Percentiles rank a stretch among this genome's conserved stretches.
Evolutionary conservation across 306 rosid genomes (phyloP).

Genomic region (Luffa aegyptiaca): DNA sequence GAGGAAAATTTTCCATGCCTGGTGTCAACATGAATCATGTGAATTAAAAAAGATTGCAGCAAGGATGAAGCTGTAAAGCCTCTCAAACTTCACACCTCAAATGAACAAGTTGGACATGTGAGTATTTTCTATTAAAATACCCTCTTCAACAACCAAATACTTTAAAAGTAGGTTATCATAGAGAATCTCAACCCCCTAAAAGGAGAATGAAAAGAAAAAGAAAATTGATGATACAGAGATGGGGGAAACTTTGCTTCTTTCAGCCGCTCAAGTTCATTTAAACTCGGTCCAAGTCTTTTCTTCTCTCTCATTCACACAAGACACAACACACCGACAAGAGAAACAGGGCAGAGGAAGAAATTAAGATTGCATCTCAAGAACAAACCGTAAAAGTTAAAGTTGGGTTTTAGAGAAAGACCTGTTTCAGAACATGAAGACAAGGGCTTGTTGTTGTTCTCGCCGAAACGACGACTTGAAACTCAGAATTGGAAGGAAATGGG

Average conservation of each 20-base stretch:
- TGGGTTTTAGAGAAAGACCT: not conserved
- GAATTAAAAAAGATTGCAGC: constrained; percentile 13
- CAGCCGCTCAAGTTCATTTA: not conserved
- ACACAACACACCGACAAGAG: constrained; percentile 4
- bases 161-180: not conserved
- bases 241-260: not conserved
- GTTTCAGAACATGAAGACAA: not conserved
- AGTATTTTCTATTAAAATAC: constrained; percentile 7
- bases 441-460: not conserved
- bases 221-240: not conserved
- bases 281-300: not conserved
- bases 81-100: constrained; percentile 17
- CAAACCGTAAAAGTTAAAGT: not conserved
- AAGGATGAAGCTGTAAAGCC: constrained; percentile 28
- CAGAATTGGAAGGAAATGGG: not conserved
- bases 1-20: constrained; percentile 9
- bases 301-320: not conserved
- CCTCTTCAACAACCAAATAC: not conserved
- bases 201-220: not conserved
- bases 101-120: constrained; percentile 24
- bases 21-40: constrained; percentile 28
- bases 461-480: not conserved
- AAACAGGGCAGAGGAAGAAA: not conserved
- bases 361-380: not conserved
- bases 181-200: not conserved